Conservation (phyloP, 2,329 filamentous ascomycete genomes). For the Alternaria sp. region DNA sequence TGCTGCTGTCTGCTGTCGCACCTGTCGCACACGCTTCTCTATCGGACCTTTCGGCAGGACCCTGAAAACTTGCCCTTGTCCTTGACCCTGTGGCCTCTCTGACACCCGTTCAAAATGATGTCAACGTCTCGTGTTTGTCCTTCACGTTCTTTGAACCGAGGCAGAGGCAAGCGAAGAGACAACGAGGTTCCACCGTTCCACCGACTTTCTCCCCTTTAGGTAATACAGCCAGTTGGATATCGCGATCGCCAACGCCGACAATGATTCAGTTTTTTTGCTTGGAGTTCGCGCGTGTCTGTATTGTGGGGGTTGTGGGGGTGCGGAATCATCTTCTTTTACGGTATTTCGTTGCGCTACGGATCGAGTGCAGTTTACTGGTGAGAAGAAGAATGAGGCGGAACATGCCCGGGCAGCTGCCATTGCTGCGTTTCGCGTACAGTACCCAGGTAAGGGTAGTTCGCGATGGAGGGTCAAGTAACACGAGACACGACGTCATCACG, state of each 20-base stretch:
- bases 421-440: not conserved
- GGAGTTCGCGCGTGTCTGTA: not conserved
- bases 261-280: not conserved
- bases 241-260: not conserved
- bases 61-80: not conserved
- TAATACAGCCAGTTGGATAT: not conserved
- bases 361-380: not conserved
- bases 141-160: not conserved
- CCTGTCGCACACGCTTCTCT: not conserved
- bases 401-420: not conserved
- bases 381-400: not conserved
- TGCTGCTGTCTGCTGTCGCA: not conserved
- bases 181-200: not conserved
- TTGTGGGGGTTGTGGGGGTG: not conserved
- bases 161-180: not conserved
- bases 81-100: not conserved
- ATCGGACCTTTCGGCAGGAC: not conserved
- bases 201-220: not conserved
- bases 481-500: not conserved
- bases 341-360: not conserved
- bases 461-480: not conserved
- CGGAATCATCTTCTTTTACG: not conserved
- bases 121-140: constrained; percentile 2
- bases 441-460: not conserved
- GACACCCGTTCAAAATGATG: not conserved